phyloP scores from a whole-genome alignment of 768 basidiomycete genomes.

The Amanita rubescens region DNA sequence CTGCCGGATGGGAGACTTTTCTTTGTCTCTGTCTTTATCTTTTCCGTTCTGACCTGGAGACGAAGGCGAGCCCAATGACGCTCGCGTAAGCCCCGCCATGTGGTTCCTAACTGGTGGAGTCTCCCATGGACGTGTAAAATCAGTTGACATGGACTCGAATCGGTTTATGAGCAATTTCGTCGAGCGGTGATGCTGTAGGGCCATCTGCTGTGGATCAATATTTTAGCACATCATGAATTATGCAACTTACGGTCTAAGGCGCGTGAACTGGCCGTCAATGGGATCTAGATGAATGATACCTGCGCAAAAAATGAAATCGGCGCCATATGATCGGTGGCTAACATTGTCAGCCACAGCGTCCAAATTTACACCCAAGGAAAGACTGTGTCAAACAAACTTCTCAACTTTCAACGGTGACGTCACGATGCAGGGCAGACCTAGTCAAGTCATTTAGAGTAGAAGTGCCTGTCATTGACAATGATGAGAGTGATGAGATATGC shows the following conservation, averaged over 20 bases:
- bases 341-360: not conserved
- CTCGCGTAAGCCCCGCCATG: not conserved
- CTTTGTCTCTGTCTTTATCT: slow-evolving; percentile 21
- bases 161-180: slow-evolving; percentile 1
- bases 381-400: slow-evolving; percentile 3
- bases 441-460: not conserved
- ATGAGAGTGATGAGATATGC: slow-evolving; percentile 3
- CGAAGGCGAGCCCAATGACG: no score
- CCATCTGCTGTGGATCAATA: not conserved
- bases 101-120: not conserved
- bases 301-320: not conserved
- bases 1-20: slow-evolving; percentile 54
- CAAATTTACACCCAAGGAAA: not conserved
- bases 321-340: not conserved
- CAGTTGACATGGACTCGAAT: slow-evolving; percentile 2
- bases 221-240: not conserved
- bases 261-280: not conserved
- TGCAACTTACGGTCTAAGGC: not conserved
- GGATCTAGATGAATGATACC: not conserved
- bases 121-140: not conserved
- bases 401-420: not conserved
- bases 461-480: not conserved
- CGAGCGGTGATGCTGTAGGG: slow-evolving; percentile 4
- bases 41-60: not conserved
- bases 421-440: not conserved